Evolutionary conservation across 2,329 filamentous ascomycete genomes (phyloP).

Genomic region (Sclerotinia borealis): DNA sequence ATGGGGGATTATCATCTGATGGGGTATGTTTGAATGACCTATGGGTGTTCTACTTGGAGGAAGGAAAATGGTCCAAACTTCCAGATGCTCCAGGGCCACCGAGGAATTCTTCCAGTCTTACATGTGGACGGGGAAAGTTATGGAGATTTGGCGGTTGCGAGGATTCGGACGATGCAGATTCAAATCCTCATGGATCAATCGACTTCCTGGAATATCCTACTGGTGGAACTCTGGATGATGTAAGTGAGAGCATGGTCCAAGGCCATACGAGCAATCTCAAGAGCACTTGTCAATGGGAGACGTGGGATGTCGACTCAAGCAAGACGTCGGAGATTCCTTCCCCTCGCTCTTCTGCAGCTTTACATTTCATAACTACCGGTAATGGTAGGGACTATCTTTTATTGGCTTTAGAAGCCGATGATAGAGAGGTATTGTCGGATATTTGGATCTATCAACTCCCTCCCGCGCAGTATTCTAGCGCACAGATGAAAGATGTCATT

Average conservation of each 20-base stretch:
- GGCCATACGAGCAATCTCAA: background rate
- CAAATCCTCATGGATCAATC: background rate
- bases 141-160: background rate
- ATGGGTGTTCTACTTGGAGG: constrained; percentile 5
- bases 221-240: background rate
- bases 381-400: constrained; percentile 5
- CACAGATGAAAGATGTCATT: background rate
- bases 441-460: constrained; percentile 4
- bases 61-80: constrained; percentile 3
- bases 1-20: background rate
- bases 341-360: background rate
- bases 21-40: background rate
- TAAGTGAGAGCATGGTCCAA: background rate
- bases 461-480: background rate
- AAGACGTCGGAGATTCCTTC: background rate
- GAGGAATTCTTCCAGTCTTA: background rate
- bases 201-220: background rate
- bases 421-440: background rate
- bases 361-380: background rate
- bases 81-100: background rate
- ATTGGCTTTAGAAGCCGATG: background rate
- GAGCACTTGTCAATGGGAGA: background rate
- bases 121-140: background rate
- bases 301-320: background rate
- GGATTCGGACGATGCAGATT: background rate